These are phyloP conservation scores for Trametes hirsuta DNA, from an alignment of 1,284 basidiomycete species.

Conservation along the genomic window DNA sequence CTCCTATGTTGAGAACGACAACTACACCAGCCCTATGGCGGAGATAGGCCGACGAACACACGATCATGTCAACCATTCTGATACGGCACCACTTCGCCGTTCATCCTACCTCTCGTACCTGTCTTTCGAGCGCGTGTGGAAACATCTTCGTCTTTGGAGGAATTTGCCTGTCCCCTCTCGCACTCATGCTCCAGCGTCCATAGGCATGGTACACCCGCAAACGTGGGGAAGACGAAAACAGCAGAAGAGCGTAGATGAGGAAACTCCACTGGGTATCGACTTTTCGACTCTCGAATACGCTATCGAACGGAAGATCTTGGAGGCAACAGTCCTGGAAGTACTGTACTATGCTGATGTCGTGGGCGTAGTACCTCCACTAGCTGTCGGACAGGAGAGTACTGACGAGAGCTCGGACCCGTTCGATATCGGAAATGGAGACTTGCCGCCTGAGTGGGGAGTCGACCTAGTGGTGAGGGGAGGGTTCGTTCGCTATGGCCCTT, in stretches of 20 bases:
- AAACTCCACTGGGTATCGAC: constrained; percentile 56
- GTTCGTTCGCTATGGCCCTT: constrained; percentile 84
- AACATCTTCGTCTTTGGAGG: constrained; percentile 53
- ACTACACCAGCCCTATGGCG: constrained; percentile 69
- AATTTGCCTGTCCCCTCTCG: constrained; percentile 28
- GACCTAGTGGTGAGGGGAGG: constrained; percentile 82
- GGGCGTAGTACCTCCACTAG: constrained; percentile 58
- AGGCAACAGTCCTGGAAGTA: constrained; percentile 74
- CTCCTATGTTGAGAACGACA: constrained; percentile 76
- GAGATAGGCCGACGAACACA: constrained; percentile 67
- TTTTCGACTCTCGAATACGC: constrained; percentile 78
- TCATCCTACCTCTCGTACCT: constrained; percentile 49
- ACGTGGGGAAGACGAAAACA: constrained; percentile 39
- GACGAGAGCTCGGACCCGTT: constrained; percentile 48
- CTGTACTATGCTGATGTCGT: constrained; percentile 84
- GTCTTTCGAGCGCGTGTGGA: constrained; percentile 59
- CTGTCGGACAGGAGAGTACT: constrained; percentile 37
- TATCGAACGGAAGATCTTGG: constrained; percentile 82
- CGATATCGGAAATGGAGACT: constrained; percentile 85
- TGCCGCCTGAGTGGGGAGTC: constrained; percentile 91
- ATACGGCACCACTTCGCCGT: constrained; percentile 35
- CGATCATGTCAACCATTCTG: constrained; percentile 53
- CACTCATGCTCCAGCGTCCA: neutral
- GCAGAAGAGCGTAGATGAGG: constrained; percentile 52
- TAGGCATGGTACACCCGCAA: constrained; percentile 24